Conservation (phyloP, 345 rosid genomes). For the Heritiera littoralis region DNA sequence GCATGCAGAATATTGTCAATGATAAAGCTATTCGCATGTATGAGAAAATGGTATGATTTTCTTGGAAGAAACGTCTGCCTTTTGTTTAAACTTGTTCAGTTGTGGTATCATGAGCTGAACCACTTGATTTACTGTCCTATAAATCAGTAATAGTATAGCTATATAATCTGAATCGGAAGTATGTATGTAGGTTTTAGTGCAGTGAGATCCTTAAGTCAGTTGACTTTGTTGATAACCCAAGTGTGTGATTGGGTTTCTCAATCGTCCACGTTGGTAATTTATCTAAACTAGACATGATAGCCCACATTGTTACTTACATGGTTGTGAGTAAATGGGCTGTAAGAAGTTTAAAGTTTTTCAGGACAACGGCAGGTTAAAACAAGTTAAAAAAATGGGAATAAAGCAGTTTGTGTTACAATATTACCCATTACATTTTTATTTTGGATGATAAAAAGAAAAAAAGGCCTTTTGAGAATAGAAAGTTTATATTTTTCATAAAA, state of each 20-base stretch:
- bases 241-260: background rate
- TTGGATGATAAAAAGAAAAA: background rate
- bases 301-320: background rate
- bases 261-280: background rate
- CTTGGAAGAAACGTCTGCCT: slow-evolving; percentile 20
- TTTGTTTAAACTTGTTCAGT: slow-evolving; percentile 1
- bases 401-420: background rate
- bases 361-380: background rate
- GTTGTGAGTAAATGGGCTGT: background rate
- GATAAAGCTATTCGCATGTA: slow-evolving; percentile 64
- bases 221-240: background rate
- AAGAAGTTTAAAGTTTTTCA: background rate
- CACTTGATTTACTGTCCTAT: background rate
- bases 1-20: slow-evolving; percentile 76
- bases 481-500: background rate
- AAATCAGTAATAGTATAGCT: background rate
- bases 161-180: background rate
- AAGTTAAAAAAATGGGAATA: background rate
- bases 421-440: background rate
- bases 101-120: background rate
- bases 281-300: background rate
- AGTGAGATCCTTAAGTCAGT: background rate
- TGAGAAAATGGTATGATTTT: slow-evolving; percentile 72
- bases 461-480: background rate
- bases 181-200: background rate